phyloP scores from a whole-genome alignment of 805 yeast genomes.

The Ogataea ganodermae region DNA sequence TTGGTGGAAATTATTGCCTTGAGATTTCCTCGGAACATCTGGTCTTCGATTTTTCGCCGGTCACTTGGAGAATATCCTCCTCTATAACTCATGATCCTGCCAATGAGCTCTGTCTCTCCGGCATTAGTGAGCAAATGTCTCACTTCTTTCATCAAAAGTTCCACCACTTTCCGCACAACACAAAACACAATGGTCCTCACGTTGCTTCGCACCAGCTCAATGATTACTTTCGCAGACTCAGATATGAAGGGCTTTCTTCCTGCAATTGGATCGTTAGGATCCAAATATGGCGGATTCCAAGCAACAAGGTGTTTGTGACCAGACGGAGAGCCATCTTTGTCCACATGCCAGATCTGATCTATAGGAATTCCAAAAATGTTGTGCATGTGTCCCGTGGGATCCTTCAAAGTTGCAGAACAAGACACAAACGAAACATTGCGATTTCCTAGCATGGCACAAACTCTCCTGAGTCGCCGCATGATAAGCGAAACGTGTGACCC shows the following conservation, averaged over 20 bases:
- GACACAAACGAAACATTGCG: conserved; percentile 66
- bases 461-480: conserved; percentile 73
- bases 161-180: conserved; percentile 83
- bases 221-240: conserved; percentile 75
- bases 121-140: conserved; percentile 51
- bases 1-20: conserved; percentile 91
- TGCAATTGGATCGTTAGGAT: conserved; percentile 53
- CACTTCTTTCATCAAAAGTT: conserved; percentile 81
- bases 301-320: conserved; percentile 74
- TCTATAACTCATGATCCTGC: conserved; percentile 87
- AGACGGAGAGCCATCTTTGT: conserved; percentile 85
- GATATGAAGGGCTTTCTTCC: conserved; percentile 71
- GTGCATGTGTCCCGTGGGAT: conserved; percentile 73
- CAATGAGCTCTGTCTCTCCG: conserved; percentile 45
- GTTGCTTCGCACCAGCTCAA: conserved; percentile 61
- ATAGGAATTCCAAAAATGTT: conserved; percentile 66
- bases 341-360: conserved; percentile 55
- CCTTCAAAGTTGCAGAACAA: conserved; percentile 89
- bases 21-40: conserved; percentile 85
- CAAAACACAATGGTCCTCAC: conserved; percentile 90
- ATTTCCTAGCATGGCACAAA: conserved; percentile 58
- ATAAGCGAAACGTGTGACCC: conserved; percentile 91
- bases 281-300: conserved; percentile 82
- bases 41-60: conserved; percentile 81
- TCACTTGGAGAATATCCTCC: conserved; percentile 93